Conservation (phyloP, 345 rosid genomes). For the Balakata baccata region DNA sequence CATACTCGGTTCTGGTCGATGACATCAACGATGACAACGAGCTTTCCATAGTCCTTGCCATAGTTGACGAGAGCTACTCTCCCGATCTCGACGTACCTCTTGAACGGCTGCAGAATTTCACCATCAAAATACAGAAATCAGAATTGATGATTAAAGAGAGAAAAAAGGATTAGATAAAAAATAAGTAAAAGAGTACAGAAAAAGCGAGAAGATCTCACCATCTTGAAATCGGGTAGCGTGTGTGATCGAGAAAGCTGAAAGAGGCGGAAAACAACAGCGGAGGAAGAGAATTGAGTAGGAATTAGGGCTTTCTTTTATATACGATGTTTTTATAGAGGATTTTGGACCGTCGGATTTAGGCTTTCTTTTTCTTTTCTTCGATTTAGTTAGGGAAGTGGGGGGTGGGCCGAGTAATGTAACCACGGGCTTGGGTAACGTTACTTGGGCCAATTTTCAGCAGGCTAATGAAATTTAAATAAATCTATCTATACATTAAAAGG, state of each 20-base stretch:
- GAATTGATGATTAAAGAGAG: neutral
- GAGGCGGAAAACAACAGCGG: conserved; percentile 2
- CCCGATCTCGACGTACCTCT: conserved; percentile 90
- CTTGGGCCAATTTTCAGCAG: no score
- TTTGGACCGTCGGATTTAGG: conserved; percentile 31
- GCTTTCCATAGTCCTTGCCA: conserved; percentile 77
- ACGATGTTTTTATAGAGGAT: neutral
- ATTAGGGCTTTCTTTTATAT: conserved; percentile 24
- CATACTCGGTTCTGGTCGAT: conserved; percentile 80
- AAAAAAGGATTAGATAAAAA: neutral
- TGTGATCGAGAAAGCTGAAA: neutral
- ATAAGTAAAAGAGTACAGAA: neutral
- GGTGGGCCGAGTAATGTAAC: neutral
- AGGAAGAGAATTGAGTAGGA: neutral
- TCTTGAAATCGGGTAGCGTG: conserved; percentile 15
- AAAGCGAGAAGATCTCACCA: conserved; percentile 28
- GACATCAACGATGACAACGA: conserved; percentile 87
- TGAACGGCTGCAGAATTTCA: conserved; percentile 51
- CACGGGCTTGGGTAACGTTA: no score
- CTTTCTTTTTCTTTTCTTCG: neutral
- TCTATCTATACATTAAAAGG: no score
- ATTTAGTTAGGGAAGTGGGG: neutral
- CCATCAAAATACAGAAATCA: conserved; percentile 1
- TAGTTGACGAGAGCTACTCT: conserved; percentile 85
- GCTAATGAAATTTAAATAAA: no score